Conservation (phyloP, 2,329 filamentous ascomycete species). For the Aphanoascus verrucosus region DNA sequence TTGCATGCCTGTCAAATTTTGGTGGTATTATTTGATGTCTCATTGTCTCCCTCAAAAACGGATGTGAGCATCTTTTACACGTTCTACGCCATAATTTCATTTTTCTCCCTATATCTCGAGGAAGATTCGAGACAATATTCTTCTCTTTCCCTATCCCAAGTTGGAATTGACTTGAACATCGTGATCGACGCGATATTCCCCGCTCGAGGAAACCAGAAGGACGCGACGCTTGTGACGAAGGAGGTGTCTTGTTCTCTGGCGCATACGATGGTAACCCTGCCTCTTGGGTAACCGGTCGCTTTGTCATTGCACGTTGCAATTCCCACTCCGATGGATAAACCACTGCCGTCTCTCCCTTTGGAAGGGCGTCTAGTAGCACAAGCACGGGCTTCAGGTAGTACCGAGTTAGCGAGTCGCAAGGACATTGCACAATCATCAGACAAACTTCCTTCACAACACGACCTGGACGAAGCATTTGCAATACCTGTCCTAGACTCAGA, state of each 20-base stretch:
- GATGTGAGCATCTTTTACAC: neutral
- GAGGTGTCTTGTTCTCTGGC: neutral
- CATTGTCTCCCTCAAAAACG: neutral
- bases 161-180: no score
- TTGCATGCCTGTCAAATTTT: neutral
- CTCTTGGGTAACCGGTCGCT: neutral
- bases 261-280: constrained; percentile 1
- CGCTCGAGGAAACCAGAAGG: no score
- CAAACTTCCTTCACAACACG: constrained; percentile 2
- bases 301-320: neutral
- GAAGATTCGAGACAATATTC: neutral
- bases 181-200: no score
- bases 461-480: constrained; percentile 13
- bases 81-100: neutral
- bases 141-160: neutral
- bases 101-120: neutral
- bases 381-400: neutral
- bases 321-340: constrained; percentile 5
- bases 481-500: constrained; percentile 47
- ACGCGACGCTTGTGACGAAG: neutral
- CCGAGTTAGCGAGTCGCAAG: neutral
- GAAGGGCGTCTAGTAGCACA: neutral
- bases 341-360: neutral
- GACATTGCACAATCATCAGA: neutral
- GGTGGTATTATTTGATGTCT: neutral